Conservation (phyloP, 129 eudicot genomes). For the Mikania micrantha region DNA sequence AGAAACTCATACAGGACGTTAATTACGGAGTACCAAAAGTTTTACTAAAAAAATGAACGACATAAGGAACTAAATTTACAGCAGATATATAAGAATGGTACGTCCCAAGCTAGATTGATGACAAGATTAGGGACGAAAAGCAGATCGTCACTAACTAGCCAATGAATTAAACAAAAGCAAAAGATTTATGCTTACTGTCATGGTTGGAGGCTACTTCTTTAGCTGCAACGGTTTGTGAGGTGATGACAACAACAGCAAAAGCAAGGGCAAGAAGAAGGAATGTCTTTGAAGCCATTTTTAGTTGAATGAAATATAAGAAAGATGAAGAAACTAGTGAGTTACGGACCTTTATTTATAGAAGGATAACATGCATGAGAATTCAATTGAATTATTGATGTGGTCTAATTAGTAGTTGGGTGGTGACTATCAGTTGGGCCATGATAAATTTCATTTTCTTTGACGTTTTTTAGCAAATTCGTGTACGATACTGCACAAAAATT, state of each 20-base stretch:
- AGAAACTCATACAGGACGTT: no score
- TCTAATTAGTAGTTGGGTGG: neutral
- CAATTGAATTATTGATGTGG: no score
- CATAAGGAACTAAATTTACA: no score
- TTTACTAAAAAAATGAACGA: no score
- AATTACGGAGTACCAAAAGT: no score
- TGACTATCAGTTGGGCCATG: neutral
- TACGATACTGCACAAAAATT: no score
- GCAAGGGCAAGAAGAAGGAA: constrained; percentile 9
- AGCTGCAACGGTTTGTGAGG: neutral
- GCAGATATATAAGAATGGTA: no score
- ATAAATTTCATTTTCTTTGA: neutral
- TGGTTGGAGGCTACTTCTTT: neutral
- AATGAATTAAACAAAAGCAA: no score
- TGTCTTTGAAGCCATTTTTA: constrained; percentile 11
- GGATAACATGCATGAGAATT: neutral
- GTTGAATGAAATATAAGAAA: no score
- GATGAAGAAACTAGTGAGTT: constrained; percentile 2
- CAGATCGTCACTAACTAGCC: no score
- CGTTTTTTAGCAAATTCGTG: neutral
- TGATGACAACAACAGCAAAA: constrained; percentile 5
- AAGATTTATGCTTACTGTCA: neutral
- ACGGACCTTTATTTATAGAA: constrained; percentile 1
- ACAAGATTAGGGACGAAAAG: no score
- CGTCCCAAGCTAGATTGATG: no score